Evolutionary conservation across 352 stramenopile species (phyloP), one percentile per base, ranked within the genome.

Genomic region (Pythium sp.): DNA sequence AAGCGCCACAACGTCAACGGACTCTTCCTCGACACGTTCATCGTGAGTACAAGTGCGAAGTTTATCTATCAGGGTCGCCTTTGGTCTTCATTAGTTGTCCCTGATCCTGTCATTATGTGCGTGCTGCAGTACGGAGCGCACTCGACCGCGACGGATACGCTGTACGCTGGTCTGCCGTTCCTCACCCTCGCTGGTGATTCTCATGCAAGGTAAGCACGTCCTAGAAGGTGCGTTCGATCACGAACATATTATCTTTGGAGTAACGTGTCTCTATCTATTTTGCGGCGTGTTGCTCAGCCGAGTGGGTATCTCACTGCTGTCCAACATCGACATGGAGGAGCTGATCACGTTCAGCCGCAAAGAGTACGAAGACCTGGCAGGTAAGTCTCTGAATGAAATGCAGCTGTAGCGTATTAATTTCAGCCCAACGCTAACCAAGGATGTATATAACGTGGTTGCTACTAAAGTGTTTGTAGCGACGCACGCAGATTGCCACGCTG

Each of bases 21-120:
- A 49, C 65, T 98, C 11, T 98, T 98, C 61, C 76, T 98, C 32
- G 95, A 98, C 79, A 98, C 92, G 15, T 87, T 97, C 64, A 80
- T 93, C 32, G 82, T 88, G 73, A 65, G 74, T 75, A 5, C 32
- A 38, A 38, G 32, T 38, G 32, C n/a, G 3, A 38, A 38, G 11
- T 8, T 8, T 6, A 38, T n/a, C n/a, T n/a, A 38, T 38, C 6
- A 38, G 32, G 7, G 32, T 5, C 11, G 32, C 32, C 32, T 38
- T 38, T 38, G 32, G 32, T 22, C 20, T 11, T 47, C 18, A 34
- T 30, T n/a, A 22, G 0, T 59, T 26, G 12, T 57, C 12, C 5
- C 24, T 5, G 7, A n/a, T n/a, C 51, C 34, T 34, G 49, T 64
- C 34, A 58, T 20, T 20, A 59, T 64, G 18, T 32, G 36, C 14